Base-by-base conservation (phyloP, 83 land plant species). In the Picea mariana region DNA sequence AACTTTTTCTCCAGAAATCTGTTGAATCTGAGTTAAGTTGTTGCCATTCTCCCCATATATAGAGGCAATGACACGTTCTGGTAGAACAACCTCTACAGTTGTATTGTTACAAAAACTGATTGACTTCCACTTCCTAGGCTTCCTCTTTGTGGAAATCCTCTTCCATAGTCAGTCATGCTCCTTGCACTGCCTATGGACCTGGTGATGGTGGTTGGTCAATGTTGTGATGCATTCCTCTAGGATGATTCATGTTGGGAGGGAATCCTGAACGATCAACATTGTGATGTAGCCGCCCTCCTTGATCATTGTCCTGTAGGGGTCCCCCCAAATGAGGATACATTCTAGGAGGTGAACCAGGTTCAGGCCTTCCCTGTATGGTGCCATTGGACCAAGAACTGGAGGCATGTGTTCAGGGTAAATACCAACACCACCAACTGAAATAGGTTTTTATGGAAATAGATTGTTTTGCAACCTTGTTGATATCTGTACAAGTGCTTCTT, bases 401-500 rank as follows among this genome's bases (percentile, higher is more conserved):
- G 31, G 31, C 31, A 27, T 27, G 31, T 27, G 31, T 27, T 27
- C 31, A 27, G 31, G 31, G 31, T 27, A 27, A 27, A 27, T 27
- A 27, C 79, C 63, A 24, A 60, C 79, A 16, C 81, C 81, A 26
- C 23, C 55, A 27, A 62, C 85, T 31, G 88, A 69, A 68, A 85
- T 85, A 66, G 88, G 83, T 65, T 85, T 83, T 79, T 88, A 93
- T 18, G 91, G 90, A 58, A 93, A 92, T 42, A 89, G 79, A 80
- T 91, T 89, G 65, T 87, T 81, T 38, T 79, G 83, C 86, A 93
- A 65, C 79, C 94, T 88, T n/a, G 88, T 15, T 6, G 92, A 86
- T 75, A 95, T 91, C 58, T 95, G 95, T 26, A 95, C n/a, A 9
- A 95, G 81, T 64, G 97, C 97, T 60, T 95, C 93, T 68, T 91